Conservation (phyloP, 192 early-diverging fungal species). For the Rhizoclosmatium globosum region DNA sequence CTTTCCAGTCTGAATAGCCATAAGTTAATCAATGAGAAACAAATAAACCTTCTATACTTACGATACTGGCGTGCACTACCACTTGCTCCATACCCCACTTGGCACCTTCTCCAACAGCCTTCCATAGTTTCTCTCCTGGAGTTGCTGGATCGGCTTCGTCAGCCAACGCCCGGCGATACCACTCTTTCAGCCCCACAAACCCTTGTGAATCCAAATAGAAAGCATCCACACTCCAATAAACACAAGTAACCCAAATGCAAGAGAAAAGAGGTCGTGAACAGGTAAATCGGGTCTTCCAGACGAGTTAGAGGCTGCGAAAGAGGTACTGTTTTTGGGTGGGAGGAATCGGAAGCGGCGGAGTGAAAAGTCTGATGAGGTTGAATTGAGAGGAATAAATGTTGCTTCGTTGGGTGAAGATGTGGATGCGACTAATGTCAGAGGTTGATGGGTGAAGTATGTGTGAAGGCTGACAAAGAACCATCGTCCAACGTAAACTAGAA, state of each 20-base stretch:
- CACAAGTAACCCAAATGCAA: slow-evolving; percentile 74
- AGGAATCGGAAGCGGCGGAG: slow-evolving; percentile 14
- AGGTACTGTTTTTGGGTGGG: neutral
- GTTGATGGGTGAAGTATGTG: slow-evolving; percentile 13
- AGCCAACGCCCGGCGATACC: neutral
- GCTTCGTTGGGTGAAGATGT: neutral
- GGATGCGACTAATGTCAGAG: slow-evolving; percentile 1
- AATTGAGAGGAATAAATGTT: neutral
- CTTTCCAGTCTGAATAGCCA: slow-evolving; percentile 42
- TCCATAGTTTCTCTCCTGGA: neutral
- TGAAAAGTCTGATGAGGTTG: neutral
- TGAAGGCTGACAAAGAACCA: slow-evolving; percentile 40
- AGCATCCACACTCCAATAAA: slow-evolving; percentile 27
- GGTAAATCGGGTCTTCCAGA: slow-evolving; percentile 56
- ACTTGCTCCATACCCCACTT: slow-evolving; percentile 12
- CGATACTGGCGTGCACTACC: too few relatives aligned
- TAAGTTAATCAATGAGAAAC: too few relatives aligned
- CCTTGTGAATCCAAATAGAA: neutral
- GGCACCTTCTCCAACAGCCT: neutral
- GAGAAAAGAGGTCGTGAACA: slow-evolving; percentile 82
- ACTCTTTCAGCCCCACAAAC: neutral
- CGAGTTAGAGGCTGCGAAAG: neutral
- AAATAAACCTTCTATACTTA: too few relatives aligned
- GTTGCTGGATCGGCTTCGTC: neutral
- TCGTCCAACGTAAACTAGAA: slow-evolving; percentile 70